Evolutionary conservation across 2,329 filamentous ascomycete species (phyloP).

Genomic region (Botrytis fragariae): DNA sequence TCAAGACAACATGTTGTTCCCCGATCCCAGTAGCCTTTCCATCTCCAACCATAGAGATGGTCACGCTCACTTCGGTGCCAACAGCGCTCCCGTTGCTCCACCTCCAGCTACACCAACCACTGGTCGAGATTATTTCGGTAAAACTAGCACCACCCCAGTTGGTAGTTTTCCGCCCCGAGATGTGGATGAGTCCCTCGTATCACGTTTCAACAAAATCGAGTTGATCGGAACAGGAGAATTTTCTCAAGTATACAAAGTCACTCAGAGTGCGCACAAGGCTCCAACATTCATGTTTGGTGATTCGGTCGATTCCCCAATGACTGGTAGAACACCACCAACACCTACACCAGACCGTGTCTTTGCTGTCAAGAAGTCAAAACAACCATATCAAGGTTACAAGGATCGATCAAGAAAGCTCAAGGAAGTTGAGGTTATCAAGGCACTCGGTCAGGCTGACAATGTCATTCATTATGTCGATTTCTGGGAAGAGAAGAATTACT

Average conservation of each 20-base stretch:
- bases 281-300: constrained; percentile 44
- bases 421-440: constrained; percentile 76
- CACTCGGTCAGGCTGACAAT: constrained; percentile 78
- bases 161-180: constrained; percentile 69
- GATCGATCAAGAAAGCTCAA: constrained; percentile 82
- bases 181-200: constrained; percentile 70
- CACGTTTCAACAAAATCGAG: constrained; percentile 78
- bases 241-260: constrained; percentile 84
- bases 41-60: constrained; percentile 62
- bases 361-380: constrained; percentile 90
- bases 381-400: constrained; percentile 71
- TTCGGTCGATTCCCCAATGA: constrained; percentile 46
- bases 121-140: constrained; percentile 53
- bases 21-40: constrained; percentile 78
- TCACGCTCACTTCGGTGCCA: constrained; percentile 32
- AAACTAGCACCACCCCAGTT: constrained; percentile 65
- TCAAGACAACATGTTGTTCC: constrained; percentile 67
- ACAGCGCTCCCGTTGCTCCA: constrained; percentile 47
- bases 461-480: constrained; percentile 78
- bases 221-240: constrained; percentile 87
- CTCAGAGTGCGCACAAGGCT: constrained; percentile 42
- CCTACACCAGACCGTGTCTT: constrained; percentile 63
- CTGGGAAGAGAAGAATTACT: constrained; percentile 81
- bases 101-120: constrained; percentile 81
- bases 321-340: constrained; percentile 51